phyloP scores from a whole-genome alignment of 208 protist species.

The Herpetomonas tarakana region DNA sequence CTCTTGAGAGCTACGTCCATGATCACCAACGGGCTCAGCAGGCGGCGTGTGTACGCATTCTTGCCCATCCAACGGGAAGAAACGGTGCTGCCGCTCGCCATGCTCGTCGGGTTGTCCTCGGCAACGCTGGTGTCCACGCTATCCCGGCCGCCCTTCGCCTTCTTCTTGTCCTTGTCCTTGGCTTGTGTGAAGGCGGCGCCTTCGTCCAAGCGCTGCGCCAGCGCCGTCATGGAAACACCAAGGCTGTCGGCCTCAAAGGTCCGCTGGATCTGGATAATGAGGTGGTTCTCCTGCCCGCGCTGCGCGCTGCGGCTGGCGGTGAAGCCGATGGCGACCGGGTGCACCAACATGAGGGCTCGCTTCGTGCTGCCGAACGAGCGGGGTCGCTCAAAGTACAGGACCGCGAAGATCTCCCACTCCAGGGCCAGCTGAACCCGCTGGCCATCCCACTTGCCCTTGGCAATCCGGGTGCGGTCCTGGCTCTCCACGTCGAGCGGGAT shows the following conservation, averaged over 20 bases:
- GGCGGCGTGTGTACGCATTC: slow-evolving; percentile 1
- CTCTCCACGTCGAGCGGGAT: slow-evolving; percentile 59
- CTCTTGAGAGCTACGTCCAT: slow-evolving; percentile 48
- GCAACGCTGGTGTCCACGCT: neutral
- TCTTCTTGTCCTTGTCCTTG: slow-evolving; percentile 11
- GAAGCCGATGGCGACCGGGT: slow-evolving; percentile 68
- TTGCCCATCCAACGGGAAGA: neutral
- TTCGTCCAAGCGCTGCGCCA: slow-evolving; percentile 32
- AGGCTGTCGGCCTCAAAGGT: slow-evolving; percentile 48
- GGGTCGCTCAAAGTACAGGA: slow-evolving; percentile 73
- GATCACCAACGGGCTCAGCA: slow-evolving; percentile 21
- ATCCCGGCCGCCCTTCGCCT: slow-evolving; percentile 1
- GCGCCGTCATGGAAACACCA: slow-evolving; percentile 25
- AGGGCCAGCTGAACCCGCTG: slow-evolving; percentile 71
- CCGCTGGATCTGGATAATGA: slow-evolving; percentile 52
- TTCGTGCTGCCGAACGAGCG: slow-evolving; percentile 34
- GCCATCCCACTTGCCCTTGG: slow-evolving; percentile 55
- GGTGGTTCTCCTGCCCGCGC: slow-evolving; percentile 13
- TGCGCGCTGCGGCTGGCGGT: slow-evolving; percentile 33
- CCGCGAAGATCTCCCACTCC: slow-evolving; percentile 79
- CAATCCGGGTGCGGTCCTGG: slow-evolving; percentile 43
- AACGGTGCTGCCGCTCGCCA: neutral
- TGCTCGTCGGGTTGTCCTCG: neutral
- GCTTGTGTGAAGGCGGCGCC: slow-evolving; percentile 22
- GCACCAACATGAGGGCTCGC: slow-evolving; percentile 62